phyloP scores from a whole-genome alignment of 306 rosid species.

The Cicer judaicum region DNA sequence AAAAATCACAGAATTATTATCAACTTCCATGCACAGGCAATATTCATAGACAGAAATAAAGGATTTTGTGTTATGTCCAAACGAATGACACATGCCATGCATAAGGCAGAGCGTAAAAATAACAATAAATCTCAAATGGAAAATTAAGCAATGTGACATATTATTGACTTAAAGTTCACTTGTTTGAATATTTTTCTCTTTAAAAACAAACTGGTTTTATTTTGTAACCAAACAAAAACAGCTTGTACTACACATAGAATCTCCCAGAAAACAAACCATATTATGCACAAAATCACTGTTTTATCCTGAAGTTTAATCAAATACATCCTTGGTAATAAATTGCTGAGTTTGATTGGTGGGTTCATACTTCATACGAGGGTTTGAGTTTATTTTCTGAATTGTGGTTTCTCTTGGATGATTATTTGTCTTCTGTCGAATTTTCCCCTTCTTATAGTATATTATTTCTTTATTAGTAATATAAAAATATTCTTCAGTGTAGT shows the following conservation, averaged over 20 bases:
- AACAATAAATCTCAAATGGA: conserved; percentile 2
- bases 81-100: background rate
- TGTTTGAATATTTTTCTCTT: background rate
- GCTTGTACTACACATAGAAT: background rate
- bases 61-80: conserved; percentile 12
- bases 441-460: background rate
- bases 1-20: background rate
- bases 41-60: conserved; percentile 8
- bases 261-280: background rate
- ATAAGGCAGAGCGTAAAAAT: background rate
- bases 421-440: background rate
- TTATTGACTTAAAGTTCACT: background rate
- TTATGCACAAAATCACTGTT: background rate
- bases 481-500: background rate
- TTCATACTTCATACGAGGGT: conserved; percentile 9
- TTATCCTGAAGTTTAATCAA: background rate
- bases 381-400: background rate
- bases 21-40: conserved; percentile 24
- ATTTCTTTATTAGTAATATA: conserved; percentile 13
- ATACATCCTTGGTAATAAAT: background rate
- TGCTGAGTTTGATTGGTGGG: background rate
- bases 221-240: conserved; percentile 20
- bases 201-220: background rate
- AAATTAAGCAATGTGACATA: conserved; percentile 13
- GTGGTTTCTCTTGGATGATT: background rate